Conservation (phyloP, 176 grass and related monocot genomes). For the Ampelocalamus luodianensis region DNA sequence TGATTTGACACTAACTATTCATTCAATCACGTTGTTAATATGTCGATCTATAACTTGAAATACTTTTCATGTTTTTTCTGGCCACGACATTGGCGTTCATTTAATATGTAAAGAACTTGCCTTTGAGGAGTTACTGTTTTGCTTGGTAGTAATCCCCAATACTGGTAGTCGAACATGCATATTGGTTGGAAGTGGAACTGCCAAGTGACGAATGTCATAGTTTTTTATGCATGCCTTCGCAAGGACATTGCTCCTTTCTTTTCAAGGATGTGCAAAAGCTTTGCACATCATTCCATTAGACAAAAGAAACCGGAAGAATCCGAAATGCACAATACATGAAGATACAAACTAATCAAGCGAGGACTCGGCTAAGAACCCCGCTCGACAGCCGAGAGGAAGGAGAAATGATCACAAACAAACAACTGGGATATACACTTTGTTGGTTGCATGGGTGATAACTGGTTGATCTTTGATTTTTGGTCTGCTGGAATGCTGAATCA, state of each 20-base stretch:
- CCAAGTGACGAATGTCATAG: background rate
- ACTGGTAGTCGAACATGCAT: background rate
- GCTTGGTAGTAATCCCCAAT: background rate
- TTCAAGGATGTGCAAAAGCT: too few species aligned
- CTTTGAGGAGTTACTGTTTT: background rate
- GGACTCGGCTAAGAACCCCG: too few species aligned
- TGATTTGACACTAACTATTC: background rate
- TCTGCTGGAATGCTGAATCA: background rate
- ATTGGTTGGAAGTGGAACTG: constrained; percentile 9
- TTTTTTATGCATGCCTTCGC: background rate
- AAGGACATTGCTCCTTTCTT: background rate
- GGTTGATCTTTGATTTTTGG: background rate
- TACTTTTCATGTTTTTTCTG: background rate
- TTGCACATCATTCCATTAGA: too few species aligned
- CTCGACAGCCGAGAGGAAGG: too few species aligned
- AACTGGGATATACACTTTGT: background rate
- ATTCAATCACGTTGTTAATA: background rate
- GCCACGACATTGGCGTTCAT: background rate
- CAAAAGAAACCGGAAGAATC: too few species aligned
- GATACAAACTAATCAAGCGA: too few species aligned
- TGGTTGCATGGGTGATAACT: background rate
- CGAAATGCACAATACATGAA: too few species aligned
- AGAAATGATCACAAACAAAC: too few species aligned
- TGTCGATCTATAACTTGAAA: background rate
- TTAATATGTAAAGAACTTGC: background rate